These are phyloP conservation scores for Tetratostichococcus sp. DNA, from an alignment of 139 green algal species.

Conservation along the genomic window DNA sequence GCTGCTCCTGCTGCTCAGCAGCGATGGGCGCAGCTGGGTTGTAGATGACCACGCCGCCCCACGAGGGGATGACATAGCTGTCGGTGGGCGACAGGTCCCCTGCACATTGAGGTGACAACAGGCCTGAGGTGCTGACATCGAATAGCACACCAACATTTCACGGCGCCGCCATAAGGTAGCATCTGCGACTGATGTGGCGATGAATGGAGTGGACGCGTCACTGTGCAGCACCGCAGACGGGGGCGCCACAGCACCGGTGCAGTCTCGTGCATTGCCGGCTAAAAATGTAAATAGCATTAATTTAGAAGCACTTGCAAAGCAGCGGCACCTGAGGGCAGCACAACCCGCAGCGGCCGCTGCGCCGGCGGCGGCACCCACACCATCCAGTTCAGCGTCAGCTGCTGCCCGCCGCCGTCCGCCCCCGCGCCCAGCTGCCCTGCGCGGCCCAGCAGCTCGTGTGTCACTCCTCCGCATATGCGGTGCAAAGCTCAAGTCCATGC, in stretches of 20 bases:
- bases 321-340: slow-evolving; percentile 7
- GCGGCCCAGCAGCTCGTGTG: not conserved
- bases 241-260: too few relatives aligned
- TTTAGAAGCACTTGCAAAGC: too few relatives aligned
- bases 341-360: slow-evolving; percentile 34
- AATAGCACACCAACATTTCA: too few relatives aligned
- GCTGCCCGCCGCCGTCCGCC: not conserved
- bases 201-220: too few relatives aligned
- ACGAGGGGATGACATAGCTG: slow-evolving; percentile 45
- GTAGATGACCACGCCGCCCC: slow-evolving; percentile 45
- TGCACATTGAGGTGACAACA: not conserved
- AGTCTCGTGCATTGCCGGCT: too few relatives aligned
- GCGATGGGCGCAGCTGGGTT: slow-evolving; percentile 11
- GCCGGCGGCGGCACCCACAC: slow-evolving; percentile 37
- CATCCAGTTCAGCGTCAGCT: slow-evolving; percentile 44
- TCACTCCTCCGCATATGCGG: too few relatives aligned
- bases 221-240: too few relatives aligned
- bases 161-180: too few relatives aligned
- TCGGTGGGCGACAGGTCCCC: slow-evolving; percentile 22
- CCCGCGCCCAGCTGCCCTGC: not conserved
- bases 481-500: too few relatives aligned
- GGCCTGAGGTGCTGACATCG: too few relatives aligned
- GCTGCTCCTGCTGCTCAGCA: not conserved
- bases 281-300: too few relatives aligned
- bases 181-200: too few relatives aligned